Base-by-base conservation (phyloP, 805 yeast genomes). In the Saccharomycopsis schoenii region DNA sequence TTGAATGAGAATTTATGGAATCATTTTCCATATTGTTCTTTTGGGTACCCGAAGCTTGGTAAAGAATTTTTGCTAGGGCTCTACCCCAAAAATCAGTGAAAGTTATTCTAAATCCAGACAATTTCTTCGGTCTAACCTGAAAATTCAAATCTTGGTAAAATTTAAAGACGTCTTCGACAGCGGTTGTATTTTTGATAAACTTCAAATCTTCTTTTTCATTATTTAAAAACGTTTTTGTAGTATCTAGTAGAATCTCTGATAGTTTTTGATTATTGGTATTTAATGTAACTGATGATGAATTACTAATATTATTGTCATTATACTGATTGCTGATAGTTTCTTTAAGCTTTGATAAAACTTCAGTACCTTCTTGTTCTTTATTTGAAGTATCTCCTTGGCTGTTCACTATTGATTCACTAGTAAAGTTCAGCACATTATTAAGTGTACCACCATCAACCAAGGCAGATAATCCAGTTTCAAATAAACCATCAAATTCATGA, bases 41-140 rank as follows among this genome's bases (percentile, higher is more conserved):
- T 63, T 82, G 80, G 70, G 83, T 83, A 65, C 77, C 79, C 1
- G 66, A 78, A 78, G 1, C 78, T 74, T 68, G 65, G 76, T 90
- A 83, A 63, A 82, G 71, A 42, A 72, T 74, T 61, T 80, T 73
- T 2, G 82, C 73, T 41, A 85, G 71, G 0, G 88, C 88, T 62
- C 83, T 73, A 0, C 88, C 89, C 86, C 88, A 83, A 66, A 84
- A 84, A 67, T 85, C 89, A 0, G 88, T 84, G 51, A 85, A 74
- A 0, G 88, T 81, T 0, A 83, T 71, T 19, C 77, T 77, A 66
- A 80, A 82, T 0, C 88, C 88, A 2, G 76, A 73, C 15, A 70
- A 65, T 64, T 78, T 82, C 65, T 85, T 83, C 1, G 78, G 69
- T 42, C 81, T 71, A 0, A 83, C 84, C 62, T 81, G 84, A 14